These are phyloP conservation scores for Symmetrospora coprosmae DNA, from an alignment of 768 basidiomycete species.

Conservation along the genomic window DNA sequence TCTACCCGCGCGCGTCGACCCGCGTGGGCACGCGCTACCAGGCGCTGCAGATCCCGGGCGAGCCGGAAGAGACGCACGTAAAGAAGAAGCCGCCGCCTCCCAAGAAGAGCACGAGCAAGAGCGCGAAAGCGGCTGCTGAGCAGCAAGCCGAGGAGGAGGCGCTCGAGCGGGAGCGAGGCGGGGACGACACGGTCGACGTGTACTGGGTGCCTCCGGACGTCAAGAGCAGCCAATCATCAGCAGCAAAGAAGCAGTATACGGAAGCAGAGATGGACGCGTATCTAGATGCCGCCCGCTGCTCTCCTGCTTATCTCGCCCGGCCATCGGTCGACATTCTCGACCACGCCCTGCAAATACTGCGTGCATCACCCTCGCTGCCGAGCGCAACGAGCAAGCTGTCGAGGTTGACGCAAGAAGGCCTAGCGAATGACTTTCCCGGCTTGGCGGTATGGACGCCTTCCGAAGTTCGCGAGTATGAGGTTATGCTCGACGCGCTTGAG, in stretches of 20 bases:
- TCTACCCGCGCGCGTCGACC: constrained; percentile 83
- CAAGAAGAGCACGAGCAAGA: not conserved
- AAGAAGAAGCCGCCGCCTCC: not conserved
- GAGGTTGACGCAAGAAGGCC: constrained; percentile 17
- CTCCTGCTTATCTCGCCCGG: not conserved
- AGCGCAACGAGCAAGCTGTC: constrained; percentile 19
- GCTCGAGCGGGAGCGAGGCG: not conserved
- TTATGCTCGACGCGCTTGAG: constrained; percentile 23
- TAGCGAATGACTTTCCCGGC: not conserved
- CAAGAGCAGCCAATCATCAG: no score
- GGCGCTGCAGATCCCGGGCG: not conserved
- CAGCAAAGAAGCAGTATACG: no score
- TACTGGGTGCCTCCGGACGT: no score
- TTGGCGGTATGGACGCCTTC: constrained; percentile 26
- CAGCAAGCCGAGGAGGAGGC: no score
- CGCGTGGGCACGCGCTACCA: constrained; percentile 7
- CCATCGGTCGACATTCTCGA: not conserved
- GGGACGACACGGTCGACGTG: no score
- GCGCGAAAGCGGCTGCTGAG: not conserved
- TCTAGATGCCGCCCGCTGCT: not conserved
- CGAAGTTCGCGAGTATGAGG: constrained; percentile 22
- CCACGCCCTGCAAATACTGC: not conserved
- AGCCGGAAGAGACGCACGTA: not conserved
- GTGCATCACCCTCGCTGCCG: not conserved
- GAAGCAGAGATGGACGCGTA: not conserved